Base-by-base conservation (phyloP, 306 rosid species). In the Sechiopsis laciniata region DNA sequence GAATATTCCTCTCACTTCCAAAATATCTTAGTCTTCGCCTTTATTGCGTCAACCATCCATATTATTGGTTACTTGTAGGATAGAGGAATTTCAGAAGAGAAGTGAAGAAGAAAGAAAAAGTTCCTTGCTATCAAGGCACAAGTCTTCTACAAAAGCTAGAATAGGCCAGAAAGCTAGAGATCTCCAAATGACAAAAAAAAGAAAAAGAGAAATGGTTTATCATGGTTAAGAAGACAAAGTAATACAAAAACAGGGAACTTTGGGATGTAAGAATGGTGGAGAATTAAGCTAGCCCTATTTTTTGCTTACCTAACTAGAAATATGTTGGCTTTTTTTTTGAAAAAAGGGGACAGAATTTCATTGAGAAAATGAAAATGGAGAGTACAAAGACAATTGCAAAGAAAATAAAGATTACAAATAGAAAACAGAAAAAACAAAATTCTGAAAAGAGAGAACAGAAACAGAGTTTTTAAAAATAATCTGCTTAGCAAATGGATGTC, bases 41-140 rank as follows among this genome's bases (percentile, higher is more conserved):
- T 19, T 20, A 67, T 12, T 2, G 1, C 10, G 52, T 46, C 70
- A 37, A 16, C 55, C 56, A 20, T 67, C 32, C 40, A 67, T 20
- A 67, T 67, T 46, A 6, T 46, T 55, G 55, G 11, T 20, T 67
- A 67, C 56, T 45, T 46, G 55, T 12, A 46, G 73, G 73, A 20
- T 40, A 59, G 72, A 42, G 54, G 53, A 66, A 66, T n/a, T 45
- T 42, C 8, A 42, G 15, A 45, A 20, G 72, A 64, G 55, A 66
- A 66, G 22, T 66, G 24, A 45, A 65, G 71, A 66, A 42, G 55
- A 45, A 46, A 45, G 55, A 67, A 19, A 46, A 26, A 37, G 55
- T 46, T 11, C 16, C 71, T 35, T 62, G 50, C 21, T 32, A 16
- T 35, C 4, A 35, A 11, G 72, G 9, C 72, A 45, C 5, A 40